Percentiles rank a stretch among this genome's conserved stretches.
Evolutionary conservation across 2,329 filamentous ascomycete genomes (phyloP).

Genomic region (Metarhizium sp.): DNA sequence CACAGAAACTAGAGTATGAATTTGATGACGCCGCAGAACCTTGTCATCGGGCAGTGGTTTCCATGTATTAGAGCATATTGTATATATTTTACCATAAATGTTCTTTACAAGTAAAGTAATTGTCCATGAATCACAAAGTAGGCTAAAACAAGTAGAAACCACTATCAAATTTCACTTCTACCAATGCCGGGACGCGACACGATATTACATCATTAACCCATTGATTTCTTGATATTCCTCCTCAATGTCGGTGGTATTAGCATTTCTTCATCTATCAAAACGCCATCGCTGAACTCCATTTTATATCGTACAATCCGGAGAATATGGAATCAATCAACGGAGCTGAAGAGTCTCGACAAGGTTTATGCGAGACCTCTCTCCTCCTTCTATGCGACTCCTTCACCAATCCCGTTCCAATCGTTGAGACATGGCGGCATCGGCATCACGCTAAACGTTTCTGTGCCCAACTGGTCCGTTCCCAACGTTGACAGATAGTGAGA

Average conservation of each 20-base stretch:
- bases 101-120: background rate
- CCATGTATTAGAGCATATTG: background rate
- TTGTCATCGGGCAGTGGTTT: background rate
- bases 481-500: constrained; percentile 34
- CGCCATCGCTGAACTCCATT: constrained; percentile 20
- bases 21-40: background rate
- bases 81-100: background rate
- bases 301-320: constrained; percentile 11
- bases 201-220: background rate
- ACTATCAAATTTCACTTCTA: background rate
- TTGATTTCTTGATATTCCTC: background rate
- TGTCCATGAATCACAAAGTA: background rate
- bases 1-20: background rate
- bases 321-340: background rate
- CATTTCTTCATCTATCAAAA: constrained; percentile 13
- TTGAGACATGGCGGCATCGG: background rate
- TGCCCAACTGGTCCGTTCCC: constrained; percentile 20
- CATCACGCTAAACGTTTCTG: constrained; percentile 12
- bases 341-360: background rate
- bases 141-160: background rate
- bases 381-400: background rate
- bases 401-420: no score
- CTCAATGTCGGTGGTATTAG: constrained; percentile 12
- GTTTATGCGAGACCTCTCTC: background rate
- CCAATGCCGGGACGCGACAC: background rate